Evolutionary conservation across 2,329 filamentous ascomycete species (phyloP).

Genomic region (Cytospora schulzeri): DNA sequence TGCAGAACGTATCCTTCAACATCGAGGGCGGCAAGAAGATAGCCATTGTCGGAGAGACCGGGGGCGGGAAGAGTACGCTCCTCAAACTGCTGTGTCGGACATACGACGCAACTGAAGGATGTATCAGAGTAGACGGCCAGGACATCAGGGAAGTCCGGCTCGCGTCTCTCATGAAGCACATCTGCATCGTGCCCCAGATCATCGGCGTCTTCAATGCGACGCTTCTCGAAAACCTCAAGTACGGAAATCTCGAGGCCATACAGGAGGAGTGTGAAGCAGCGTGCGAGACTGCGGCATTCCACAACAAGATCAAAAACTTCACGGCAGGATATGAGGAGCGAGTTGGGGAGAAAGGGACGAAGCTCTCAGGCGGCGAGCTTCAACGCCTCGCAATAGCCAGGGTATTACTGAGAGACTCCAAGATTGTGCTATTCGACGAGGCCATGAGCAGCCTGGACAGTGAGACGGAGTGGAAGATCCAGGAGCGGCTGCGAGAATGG

Average conservation of each 20-base stretch:
- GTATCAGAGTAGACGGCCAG: conserved; percentile 60
- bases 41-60: conserved; percentile 64
- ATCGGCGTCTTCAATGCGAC: conserved; percentile 65
- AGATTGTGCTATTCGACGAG: conserved; percentile 27
- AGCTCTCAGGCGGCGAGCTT: conserved; percentile 53
- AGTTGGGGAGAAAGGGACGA: conserved; percentile 52
- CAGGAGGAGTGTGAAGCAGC: conserved; percentile 62
- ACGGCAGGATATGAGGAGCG: conserved; percentile 51
- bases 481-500: conserved; percentile 18
- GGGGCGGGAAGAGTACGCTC: conserved; percentile 64
- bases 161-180: conserved; percentile 56
- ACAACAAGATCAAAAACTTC: conserved; percentile 64
- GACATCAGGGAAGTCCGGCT: conserved; percentile 62
- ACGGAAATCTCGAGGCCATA: conserved; percentile 62
- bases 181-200: conserved; percentile 68
- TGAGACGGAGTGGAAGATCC: conserved; percentile 26
- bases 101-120: conserved; percentile 58
- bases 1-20: conserved; percentile 51
- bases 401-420: conserved; percentile 19
- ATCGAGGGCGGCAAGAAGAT: conserved; percentile 56
- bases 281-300: conserved; percentile 63
- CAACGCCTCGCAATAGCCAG: conserved; percentile 51
- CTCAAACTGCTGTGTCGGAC: conserved; percentile 63
- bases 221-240: conserved; percentile 66
- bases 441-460: conserved; percentile 26